Evolutionary conservation across 768 basidiomycete genomes (phyloP).

Genomic region (Serendipita indica): DNA sequence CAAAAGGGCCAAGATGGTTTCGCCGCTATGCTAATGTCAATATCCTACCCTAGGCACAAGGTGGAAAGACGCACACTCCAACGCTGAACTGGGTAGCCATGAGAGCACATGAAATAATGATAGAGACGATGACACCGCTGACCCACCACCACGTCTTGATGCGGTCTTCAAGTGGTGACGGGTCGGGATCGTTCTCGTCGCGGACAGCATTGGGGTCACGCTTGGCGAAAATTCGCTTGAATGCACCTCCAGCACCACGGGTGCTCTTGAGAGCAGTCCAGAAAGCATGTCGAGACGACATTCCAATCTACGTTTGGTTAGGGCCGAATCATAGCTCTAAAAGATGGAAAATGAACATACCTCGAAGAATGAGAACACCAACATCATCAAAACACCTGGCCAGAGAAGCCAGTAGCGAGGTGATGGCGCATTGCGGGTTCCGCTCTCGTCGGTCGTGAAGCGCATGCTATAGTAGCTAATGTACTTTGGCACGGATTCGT

Average conservation of each 20-base stretch:
- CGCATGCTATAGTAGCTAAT: background rate
- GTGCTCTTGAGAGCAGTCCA: background rate
- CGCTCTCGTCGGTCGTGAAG: slow-evolving; percentile 23
- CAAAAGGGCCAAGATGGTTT: slow-evolving; percentile 40
- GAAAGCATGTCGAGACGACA: background rate
- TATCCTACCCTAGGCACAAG: background rate
- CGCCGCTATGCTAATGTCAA: slow-evolving; percentile 22
- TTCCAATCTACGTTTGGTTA: background rate
- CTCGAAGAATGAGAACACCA: slow-evolving; percentile 44
- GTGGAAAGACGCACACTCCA: slow-evolving; percentile 9
- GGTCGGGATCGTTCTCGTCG: slow-evolving; percentile 32
- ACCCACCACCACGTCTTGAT: slow-evolving; percentile 44
- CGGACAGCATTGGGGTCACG: slow-evolving; percentile 15
- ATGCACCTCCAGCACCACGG: background rate
- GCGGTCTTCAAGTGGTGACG: slow-evolving; percentile 38
- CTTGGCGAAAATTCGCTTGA: slow-evolving; percentile 3
- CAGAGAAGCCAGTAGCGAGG: slow-evolving; percentile 49
- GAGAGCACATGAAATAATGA: slow-evolving; percentile 27
- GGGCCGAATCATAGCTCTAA: background rate
- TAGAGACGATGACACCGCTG: slow-evolving; percentile 32
- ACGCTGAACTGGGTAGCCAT: slow-evolving; percentile 14
- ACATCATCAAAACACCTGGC: slow-evolving; percentile 49
- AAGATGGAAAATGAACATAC: slow-evolving; percentile 19
- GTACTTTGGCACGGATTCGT: slow-evolving; percentile 23
- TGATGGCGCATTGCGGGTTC: slow-evolving; percentile 28